Evolutionary conservation across 371 early-diverging fungal genomes (phyloP).

Genomic region (Apophysomyces sp.): DNA sequence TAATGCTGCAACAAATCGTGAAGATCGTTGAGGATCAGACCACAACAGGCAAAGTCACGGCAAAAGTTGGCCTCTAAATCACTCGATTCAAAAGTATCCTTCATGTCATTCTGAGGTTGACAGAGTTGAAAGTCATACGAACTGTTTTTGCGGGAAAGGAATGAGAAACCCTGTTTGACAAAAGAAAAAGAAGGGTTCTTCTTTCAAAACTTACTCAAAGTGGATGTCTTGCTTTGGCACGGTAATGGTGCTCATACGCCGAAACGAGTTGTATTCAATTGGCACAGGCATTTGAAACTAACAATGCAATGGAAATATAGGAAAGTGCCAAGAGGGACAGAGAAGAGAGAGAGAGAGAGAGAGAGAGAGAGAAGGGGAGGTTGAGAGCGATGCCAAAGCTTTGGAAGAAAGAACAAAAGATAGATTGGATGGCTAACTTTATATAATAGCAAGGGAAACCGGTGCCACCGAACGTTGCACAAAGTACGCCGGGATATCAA

Average conservation of each 20-base stretch:
- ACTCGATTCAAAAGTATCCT: slow-evolving; percentile 73
- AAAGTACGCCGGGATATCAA: neutral
- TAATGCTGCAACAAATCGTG: slow-evolving; percentile 93
- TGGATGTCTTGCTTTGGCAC: slow-evolving; percentile 38
- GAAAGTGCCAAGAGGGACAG: neutral
- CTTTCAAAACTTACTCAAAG: slow-evolving; percentile 37
- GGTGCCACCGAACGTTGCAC: neutral
- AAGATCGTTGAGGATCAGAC: slow-evolving; percentile 74
- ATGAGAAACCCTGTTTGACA: neutral
- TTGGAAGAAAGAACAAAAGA: neutral
- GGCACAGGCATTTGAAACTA: slow-evolving; percentile 36
- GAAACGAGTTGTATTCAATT: slow-evolving; percentile 31
- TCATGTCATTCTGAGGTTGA: slow-evolving; percentile 34
- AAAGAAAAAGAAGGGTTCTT: neutral
- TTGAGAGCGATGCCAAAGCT: neutral
- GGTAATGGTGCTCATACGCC: slow-evolving; percentile 44
- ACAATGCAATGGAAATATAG: neutral
- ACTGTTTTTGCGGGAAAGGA: slow-evolving; percentile 4
- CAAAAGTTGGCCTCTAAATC: slow-evolving; percentile 86
- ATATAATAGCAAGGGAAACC: neutral
- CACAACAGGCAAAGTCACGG: slow-evolving; percentile 92
- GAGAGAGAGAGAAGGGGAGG: neutral
- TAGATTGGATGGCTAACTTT: neutral
- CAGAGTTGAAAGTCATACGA: slow-evolving; percentile 36
- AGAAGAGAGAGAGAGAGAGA: neutral